phyloP scores from a whole-genome alignment of 768 basidiomycete species.

The Rossbeevera mucosa region DNA sequence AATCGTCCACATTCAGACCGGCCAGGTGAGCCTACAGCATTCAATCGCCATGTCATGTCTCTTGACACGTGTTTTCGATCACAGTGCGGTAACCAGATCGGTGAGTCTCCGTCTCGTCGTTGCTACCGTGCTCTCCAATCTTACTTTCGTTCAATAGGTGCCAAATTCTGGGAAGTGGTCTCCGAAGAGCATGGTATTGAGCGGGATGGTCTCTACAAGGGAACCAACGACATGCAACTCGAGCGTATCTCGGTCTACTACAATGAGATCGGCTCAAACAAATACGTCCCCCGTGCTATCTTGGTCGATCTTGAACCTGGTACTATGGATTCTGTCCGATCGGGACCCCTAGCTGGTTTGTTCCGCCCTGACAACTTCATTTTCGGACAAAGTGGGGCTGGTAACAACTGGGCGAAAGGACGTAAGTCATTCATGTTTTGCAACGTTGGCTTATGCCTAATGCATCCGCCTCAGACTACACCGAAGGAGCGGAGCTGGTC shows the following conservation, averaged over 20 bases:
- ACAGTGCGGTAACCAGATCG: constrained; percentile 99
- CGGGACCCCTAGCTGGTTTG: constrained; percentile 82
- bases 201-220: constrained; percentile 89
- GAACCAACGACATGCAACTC: constrained; percentile 90
- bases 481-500: constrained; percentile 96
- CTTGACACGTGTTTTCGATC: constrained; percentile 29
- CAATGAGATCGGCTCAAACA: constrained; percentile 91
- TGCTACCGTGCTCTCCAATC: constrained; percentile 12
- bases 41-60: constrained; percentile 5
- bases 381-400: constrained; percentile 96
- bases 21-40: constrained; percentile 62
- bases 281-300: constrained; percentile 98
- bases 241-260: constrained; percentile 98
- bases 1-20: constrained; percentile 99
- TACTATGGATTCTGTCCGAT: constrained; percentile 90
- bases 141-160: constrained; percentile 48
- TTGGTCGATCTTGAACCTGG: constrained; percentile 97
- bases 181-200: constrained; percentile 98
- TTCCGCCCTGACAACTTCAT: constrained; percentile 99
- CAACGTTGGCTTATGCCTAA: background rate
- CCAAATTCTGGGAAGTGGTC: constrained; percentile 97
- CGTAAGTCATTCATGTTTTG: constrained; percentile 50
- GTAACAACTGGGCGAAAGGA: constrained; percentile 99
- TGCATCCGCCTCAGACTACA: constrained; percentile 50
- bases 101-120: constrained; percentile 43